These are phyloP conservation scores for Nyctanthes arbortristis DNA, from an alignment of 257 asterid genomes.

Conservation along the genomic window DNA sequence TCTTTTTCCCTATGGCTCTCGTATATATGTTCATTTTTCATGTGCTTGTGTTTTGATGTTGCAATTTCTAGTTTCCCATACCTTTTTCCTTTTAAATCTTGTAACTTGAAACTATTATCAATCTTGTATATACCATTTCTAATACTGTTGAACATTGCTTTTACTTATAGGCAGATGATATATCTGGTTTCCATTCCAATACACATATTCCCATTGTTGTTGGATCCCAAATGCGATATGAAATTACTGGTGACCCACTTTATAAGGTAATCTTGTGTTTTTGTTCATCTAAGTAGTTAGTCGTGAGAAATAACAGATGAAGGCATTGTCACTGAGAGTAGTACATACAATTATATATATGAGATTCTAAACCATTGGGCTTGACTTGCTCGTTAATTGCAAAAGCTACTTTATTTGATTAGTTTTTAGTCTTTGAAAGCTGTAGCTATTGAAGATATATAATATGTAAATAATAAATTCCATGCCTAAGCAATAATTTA, in stretches of 20 bases:
- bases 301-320: background rate
- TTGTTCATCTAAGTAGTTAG: background rate
- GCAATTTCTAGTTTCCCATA: background rate
- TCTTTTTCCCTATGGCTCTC: background rate
- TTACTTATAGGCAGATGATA: constrained; percentile 77
- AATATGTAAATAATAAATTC: too few species aligned
- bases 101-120: background rate
- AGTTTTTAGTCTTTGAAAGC: background rate
- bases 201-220: constrained; percentile 88
- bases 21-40: background rate
- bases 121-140: background rate
- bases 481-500: too few species aligned
- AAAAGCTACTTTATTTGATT: constrained; percentile 1
- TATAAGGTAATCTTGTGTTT: constrained; percentile 50
- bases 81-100: background rate
- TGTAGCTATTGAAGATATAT: background rate
- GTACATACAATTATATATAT: too few species aligned
- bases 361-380: constrained; percentile 4
- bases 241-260: constrained; percentile 87
- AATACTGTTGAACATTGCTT: constrained; percentile 2
- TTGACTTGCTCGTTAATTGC: constrained; percentile 8
- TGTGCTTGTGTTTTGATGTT: background rate
- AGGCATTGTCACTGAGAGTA: constrained; percentile 11
- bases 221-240: constrained; percentile 93
- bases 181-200: constrained; percentile 83